Base-by-base conservation (phyloP, 1,139 yeast genomes). In the Candida albicans region DNA sequence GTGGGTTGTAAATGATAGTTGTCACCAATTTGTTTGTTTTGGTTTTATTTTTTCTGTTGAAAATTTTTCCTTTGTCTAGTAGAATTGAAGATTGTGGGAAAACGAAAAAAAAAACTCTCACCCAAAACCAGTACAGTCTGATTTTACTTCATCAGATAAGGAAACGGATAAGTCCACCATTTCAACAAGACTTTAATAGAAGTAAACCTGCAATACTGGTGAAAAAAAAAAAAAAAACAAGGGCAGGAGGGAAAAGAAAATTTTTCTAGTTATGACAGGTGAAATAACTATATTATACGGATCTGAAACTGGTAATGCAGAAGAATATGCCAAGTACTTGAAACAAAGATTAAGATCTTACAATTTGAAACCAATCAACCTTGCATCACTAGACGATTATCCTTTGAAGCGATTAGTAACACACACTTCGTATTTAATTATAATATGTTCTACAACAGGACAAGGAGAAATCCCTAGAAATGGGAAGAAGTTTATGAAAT, bases 381-480 rank as follows among this genome's bases (percentile, higher is more conserved):
- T 83, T 10, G 66, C 74, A 14, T 60, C 86, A 0, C 64, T 89
- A 55, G 95, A 90, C 53, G 84, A 80, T 35, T 83, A 79, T 54
- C 80, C 82, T 24, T 63, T 77, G 50, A 75, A 70, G 55, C 70
- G 68, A 46, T 67, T 79, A 41, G 73, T 77, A 8, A 71, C 77
- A 15, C 75, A 73, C 39, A 76, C 78, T 34, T 59, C 68, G 32
- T 69, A 74, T 37, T 68, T 89, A 36, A 73, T 91, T 4, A 68
- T 91, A 1, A 60, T 93, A 5, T 86, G 95, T 57, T 84, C 97
- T 1, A 93, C 99, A 0, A 86, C 96, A 0, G 99, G 98, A 3
- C 98, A 93, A 62, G 99, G 99, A 13, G 97, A 87, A 52, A 63
- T 93, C 28, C 99, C 99, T 0, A 64, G 87, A 39, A 88, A 89